These are phyloP conservation scores for Rhynchosporium graminicola DNA, from an alignment of 2,329 filamentous ascomycete species.

Conservation along the genomic window DNA sequence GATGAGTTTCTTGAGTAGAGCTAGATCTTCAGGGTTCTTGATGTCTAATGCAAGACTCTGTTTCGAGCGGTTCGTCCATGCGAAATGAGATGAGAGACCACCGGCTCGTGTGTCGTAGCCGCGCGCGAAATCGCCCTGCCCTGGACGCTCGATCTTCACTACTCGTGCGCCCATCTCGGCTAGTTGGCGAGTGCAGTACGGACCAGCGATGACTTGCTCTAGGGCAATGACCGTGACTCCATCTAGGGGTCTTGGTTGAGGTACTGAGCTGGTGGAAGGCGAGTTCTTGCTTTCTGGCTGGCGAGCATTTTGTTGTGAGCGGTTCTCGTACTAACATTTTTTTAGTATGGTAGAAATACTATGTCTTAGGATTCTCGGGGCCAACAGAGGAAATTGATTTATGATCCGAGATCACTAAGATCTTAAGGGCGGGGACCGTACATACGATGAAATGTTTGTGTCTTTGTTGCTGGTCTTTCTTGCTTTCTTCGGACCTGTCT, in stretches of 20 bases:
- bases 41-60: slow-evolving; percentile 16
- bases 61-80: slow-evolving; percentile 18
- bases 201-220: slow-evolving; percentile 16
- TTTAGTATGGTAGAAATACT: too few species aligned
- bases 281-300: neutral
- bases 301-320: neutral
- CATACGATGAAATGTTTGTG: slow-evolving; percentile 8
- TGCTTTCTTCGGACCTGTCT: neutral
- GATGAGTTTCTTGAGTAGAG: slow-evolving; percentile 12
- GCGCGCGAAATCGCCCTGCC: slow-evolving; percentile 15
- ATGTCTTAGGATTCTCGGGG: too few species aligned
- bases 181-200: slow-evolving; percentile 17
- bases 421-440: too few species aligned
- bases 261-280: neutral
- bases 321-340: neutral
- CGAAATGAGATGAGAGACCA: slow-evolving; percentile 17
- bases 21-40: slow-evolving; percentile 9
- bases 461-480: slow-evolving; percentile 4
- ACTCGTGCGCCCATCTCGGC: slow-evolving; percentile 15
- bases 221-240: slow-evolving; percentile 19
- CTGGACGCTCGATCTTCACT: slow-evolving; percentile 17
- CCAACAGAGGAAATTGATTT: too few species aligned
- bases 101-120: slow-evolving; percentile 14
- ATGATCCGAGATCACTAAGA: too few species aligned
- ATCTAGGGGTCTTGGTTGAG: slow-evolving; percentile 11